phyloP scores from a whole-genome alignment of 2,329 filamentous ascomycete genomes.

The Hortaea sp. region DNA sequence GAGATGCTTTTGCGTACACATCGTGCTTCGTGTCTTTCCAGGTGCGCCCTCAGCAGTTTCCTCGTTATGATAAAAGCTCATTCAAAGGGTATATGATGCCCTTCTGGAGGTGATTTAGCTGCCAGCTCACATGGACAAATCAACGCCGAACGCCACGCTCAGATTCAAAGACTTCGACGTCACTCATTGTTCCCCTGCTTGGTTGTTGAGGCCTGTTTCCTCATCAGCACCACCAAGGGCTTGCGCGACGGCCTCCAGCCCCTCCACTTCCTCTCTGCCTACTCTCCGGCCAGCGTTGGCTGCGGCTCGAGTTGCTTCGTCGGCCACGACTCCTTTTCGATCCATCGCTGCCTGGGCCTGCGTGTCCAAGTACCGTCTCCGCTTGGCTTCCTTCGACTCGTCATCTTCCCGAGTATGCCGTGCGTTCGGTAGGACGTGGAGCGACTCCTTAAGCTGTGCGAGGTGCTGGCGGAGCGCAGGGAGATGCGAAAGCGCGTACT shows the following conservation, averaged over 20 bases:
- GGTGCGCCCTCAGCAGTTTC: no score
- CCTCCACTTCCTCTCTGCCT: slow-evolving; percentile 26
- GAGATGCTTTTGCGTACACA: no score
- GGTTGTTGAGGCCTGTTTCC: neutral
- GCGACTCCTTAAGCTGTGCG: slow-evolving; percentile 41
- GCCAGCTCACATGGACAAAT: no score
- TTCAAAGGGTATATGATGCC: no score
- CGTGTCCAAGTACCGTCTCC: slow-evolving; percentile 73
- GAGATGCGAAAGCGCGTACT: slow-evolving; percentile 74
- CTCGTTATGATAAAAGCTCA: no score
- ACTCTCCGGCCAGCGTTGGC: slow-evolving; percentile 18
- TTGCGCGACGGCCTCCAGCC: slow-evolving; percentile 28
- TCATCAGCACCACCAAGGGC: slow-evolving; percentile 18
- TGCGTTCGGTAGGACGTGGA: slow-evolving; percentile 22
- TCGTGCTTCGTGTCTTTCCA: no score
- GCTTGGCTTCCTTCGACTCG: slow-evolving; percentile 51
- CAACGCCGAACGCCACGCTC: neutral
- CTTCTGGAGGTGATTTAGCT: no score
- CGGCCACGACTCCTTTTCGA: slow-evolving; percentile 53
- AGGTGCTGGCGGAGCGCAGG: slow-evolving; percentile 66
- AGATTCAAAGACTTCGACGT: neutral
- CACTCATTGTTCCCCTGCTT: slow-evolving; percentile 3
- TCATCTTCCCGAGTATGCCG: slow-evolving; percentile 24
- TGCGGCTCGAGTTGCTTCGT: slow-evolving; percentile 17
- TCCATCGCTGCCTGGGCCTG: slow-evolving; percentile 71